Percentiles rank a stretch among this genome's conserved stretches.
Evolutionary conservation across 139 green algal species (phyloP).

Genomic region (Protoeuglena noctilucae): DNA sequence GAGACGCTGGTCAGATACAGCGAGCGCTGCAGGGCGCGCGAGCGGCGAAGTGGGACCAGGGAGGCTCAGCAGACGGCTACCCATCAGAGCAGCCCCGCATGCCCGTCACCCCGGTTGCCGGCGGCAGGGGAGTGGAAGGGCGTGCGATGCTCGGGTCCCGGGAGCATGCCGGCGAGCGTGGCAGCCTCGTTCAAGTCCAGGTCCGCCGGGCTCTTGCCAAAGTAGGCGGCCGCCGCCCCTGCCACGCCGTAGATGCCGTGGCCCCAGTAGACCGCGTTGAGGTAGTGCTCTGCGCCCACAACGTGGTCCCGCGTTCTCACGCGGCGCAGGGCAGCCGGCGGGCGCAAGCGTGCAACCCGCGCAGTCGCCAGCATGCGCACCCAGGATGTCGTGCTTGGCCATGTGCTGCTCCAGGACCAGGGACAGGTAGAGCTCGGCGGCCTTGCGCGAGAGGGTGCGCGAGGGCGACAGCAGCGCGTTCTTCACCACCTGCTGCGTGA

Average conservation of each 20-base stretch:
- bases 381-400: constrained; percentile 28
- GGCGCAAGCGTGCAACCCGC: too few relatives aligned
- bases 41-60: not conserved
- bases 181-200: constrained; percentile 31
- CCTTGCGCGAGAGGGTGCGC: constrained; percentile 29
- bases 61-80: not conserved
- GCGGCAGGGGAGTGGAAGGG: constrained; percentile 22
- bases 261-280: constrained; percentile 38
- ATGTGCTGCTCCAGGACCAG: constrained; percentile 25
- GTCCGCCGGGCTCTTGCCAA: constrained; percentile 31
- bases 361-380: too few relatives aligned
- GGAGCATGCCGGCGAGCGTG: constrained; percentile 32
- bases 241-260: constrained; percentile 35
- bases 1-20: not conserved
- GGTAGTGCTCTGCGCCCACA: too few relatives aligned
- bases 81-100: not conserved
- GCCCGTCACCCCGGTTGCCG: not conserved
- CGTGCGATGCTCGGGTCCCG: constrained; percentile 31
- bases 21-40: not conserved
- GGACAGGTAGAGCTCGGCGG: not conserved
- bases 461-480: constrained; percentile 32
- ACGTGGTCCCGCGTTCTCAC: too few relatives aligned
- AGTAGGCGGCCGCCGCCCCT: constrained; percentile 22
- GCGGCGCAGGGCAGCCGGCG: too few relatives aligned
- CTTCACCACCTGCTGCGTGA: constrained; percentile 44